Conservation (phyloP, 129 eudicot genomes). For the Chrysanthemum makinoi region DNA sequence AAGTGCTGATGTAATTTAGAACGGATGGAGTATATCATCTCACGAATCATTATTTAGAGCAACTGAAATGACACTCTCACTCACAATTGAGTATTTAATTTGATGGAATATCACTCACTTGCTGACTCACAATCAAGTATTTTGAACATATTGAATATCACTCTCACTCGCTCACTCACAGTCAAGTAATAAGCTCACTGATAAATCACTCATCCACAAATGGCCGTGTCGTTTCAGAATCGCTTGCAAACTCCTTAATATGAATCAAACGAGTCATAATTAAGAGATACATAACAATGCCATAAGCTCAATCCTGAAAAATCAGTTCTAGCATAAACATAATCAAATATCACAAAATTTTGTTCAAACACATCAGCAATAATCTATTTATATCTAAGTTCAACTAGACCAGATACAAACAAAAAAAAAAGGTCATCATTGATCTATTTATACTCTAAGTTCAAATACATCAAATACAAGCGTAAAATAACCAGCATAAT, state of each 20-base stretch:
- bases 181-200: constrained; percentile 10
- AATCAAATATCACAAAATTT: neutral
- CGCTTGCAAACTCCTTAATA: constrained; percentile 20
- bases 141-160: neutral
- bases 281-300: constrained; percentile 12
- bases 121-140: constrained; percentile 8
- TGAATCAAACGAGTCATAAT: neutral
- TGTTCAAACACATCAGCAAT: neutral
- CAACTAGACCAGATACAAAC: too few relatives aligned
- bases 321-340: constrained; percentile 25
- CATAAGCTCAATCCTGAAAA: constrained; percentile 26
- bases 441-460: too few relatives aligned
- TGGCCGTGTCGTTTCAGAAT: constrained; percentile 27
- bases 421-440: too few relatives aligned
- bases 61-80: constrained; percentile 15
- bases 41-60: constrained; percentile 17
- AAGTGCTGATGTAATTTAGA: constrained; percentile 42
- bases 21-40: constrained; percentile 28
- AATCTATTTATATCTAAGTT: too few relatives aligned
- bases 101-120: neutral
- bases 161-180: constrained; percentile 9
- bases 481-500: too few relatives aligned
- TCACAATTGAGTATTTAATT: neutral
- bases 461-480: too few relatives aligned
- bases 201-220: constrained; percentile 10